Conservation (phyloP, 768 basidiomycete species). For the Udeniomyces megalosporus region DNA sequence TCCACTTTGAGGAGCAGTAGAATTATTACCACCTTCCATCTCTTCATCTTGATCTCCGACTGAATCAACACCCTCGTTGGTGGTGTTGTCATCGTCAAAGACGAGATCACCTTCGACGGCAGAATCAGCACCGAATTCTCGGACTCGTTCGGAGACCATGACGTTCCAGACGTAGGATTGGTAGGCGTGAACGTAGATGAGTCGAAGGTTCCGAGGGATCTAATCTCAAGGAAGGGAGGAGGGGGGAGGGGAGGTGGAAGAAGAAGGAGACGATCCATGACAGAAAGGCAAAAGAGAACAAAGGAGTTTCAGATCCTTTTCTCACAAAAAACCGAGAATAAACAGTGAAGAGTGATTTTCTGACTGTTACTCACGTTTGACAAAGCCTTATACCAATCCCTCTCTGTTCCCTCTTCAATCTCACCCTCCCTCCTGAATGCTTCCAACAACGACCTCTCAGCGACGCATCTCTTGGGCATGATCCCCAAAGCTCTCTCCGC, state of each 20-base stretch:
- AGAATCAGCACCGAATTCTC: constrained; percentile 50
- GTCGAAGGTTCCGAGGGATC: constrained; percentile 86
- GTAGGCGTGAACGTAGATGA: constrained; percentile 98
- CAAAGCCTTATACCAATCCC: constrained; percentile 33
- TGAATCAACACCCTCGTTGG: constrained; percentile 20
- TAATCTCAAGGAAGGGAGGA: constrained; percentile 25
- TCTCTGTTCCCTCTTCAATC: constrained; percentile 56
- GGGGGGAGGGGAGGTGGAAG: background rate
- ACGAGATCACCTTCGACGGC: constrained; percentile 85
- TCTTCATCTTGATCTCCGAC: constrained; percentile 22
- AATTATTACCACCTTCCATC: constrained; percentile 3
- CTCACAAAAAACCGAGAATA: too few relatives aligned
- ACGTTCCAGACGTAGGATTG: constrained; percentile 99
- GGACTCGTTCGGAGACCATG: constrained; percentile 84
- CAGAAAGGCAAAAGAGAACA: too few relatives aligned
- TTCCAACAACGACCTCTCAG: constrained; percentile 82
- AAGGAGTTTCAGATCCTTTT: too few relatives aligned
- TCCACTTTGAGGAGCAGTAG: too few relatives aligned
- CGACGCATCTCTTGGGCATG: constrained; percentile 82
- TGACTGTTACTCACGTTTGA: constrained; percentile 7
- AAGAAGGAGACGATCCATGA: constrained; percentile 3
- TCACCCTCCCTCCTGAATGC: constrained; percentile 49
- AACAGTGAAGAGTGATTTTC: too few relatives aligned
- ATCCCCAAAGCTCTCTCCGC: constrained; percentile 61
- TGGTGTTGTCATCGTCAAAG: constrained; percentile 37